Evolutionary conservation across 2,329 filamentous ascomycete species (phyloP).

Genomic region (Pezicula carpinea): DNA sequence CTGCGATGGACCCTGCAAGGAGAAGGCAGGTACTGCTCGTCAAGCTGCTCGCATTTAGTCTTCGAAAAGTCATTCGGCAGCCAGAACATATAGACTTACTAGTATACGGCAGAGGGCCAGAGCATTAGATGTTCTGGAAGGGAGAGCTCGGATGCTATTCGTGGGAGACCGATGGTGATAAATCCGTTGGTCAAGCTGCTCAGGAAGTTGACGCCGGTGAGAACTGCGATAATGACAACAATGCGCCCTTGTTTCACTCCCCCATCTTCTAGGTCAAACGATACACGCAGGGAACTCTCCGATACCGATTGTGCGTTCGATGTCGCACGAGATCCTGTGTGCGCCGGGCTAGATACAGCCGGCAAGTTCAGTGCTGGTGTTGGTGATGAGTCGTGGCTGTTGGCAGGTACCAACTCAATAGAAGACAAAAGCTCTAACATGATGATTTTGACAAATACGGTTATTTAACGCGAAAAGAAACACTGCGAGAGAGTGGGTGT

Average conservation of each 20-base stretch:
- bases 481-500: too few relatives aligned
- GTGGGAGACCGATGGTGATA: constrained; percentile 34
- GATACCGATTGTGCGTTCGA: not conserved
- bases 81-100: constrained; percentile 1
- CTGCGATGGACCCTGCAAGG: constrained; percentile 43
- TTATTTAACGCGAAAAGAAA: too few relatives aligned
- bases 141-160: constrained; percentile 33
- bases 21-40: constrained; percentile 41
- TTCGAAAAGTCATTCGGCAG: not conserved
- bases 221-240: constrained; percentile 5
- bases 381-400: not conserved
- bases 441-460: constrained; percentile 2
- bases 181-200: constrained; percentile 28
- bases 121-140: constrained; percentile 6
- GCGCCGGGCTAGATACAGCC: not conserved
- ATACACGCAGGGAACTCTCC: not conserved
- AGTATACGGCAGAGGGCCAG: constrained; percentile 10
- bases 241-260: constrained; percentile 6
- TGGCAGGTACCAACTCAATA: constrained; percentile 1
- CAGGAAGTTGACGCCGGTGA: constrained; percentile 22
- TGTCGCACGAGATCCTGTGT: not conserved
- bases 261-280: constrained; percentile 7
- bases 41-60: constrained; percentile 23
- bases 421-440: not conserved
- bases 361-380: not conserved